These are phyloP conservation scores for Scutellaria baicalensis DNA, from an alignment of 257 asterid genomes.

Conservation along the genomic window DNA sequence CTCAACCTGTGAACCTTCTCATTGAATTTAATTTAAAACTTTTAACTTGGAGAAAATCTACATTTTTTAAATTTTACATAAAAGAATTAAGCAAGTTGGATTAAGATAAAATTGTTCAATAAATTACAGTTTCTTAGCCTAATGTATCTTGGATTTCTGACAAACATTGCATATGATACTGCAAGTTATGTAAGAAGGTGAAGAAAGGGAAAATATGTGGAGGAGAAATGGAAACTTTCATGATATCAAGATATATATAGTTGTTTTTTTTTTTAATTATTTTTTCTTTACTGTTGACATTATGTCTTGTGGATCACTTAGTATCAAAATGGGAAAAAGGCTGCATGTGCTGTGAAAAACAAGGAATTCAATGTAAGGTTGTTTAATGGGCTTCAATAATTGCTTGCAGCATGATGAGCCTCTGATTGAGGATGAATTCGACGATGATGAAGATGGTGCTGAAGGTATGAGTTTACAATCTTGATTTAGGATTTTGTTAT, in stretches of 20 bases:
- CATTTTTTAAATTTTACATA: too few species aligned
- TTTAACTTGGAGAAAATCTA: too few species aligned
- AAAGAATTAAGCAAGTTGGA: too few species aligned
- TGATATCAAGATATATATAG: neutral
- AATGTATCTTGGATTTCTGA: neutral
- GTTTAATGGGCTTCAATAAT: neutral
- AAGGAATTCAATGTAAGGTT: neutral
- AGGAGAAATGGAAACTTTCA: neutral
- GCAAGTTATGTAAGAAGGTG: neutral
- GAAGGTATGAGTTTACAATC: constrained; percentile 25
- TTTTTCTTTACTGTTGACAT: neutral
- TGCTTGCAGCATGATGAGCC: constrained; percentile 36
- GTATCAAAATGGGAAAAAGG: neutral
- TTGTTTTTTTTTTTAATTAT: neutral
- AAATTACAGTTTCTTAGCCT: neutral
- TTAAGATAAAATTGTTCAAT: too few species aligned
- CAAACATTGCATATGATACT: neutral
- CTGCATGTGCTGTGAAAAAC: neutral
- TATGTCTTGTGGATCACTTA: neutral
- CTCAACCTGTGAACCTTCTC: too few species aligned
- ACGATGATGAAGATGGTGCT: constrained; percentile 28
- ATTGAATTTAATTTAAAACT: too few species aligned
- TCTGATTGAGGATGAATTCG: constrained; percentile 33
- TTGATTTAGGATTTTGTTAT: neutral
- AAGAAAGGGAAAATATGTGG: neutral